A percentile compares a stretch with the other conserved stretches of the same genome.
Conservation (phyloP, 140 eudicot genomes). For the Bidens hawaiensis region DNA sequence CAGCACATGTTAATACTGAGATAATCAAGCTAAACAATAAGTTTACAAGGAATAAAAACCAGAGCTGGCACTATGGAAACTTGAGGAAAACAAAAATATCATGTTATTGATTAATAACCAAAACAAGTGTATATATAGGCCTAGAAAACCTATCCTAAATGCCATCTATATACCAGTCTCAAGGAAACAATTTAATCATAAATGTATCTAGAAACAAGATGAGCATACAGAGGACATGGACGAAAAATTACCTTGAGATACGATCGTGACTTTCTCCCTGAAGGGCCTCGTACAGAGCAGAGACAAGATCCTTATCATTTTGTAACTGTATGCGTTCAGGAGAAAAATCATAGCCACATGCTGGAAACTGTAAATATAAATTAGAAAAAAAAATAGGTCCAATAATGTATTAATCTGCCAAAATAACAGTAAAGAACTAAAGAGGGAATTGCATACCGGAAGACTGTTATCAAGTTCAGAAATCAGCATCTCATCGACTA, state of each 20-base stretch:
- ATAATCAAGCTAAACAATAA: neutral
- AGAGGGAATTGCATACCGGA: constrained; percentile 50
- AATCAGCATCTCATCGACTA: constrained; percentile 81
- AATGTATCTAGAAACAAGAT: constrained; percentile 1
- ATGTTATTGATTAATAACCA: neutral
- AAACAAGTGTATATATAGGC: neutral
- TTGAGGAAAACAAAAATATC: neutral
- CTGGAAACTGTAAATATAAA: constrained; percentile 60
- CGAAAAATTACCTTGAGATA: constrained; percentile 45
- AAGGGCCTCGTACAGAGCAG: constrained; percentile 65
- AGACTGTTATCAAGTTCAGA: constrained; percentile 76
- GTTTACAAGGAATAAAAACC: constrained; percentile 10
- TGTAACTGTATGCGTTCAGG: constrained; percentile 55
- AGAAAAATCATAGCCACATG: constrained; percentile 58
- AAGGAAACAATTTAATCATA: too few species aligned
- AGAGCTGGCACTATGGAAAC: neutral
- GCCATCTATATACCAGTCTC: too few species aligned
- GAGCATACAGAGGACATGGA: constrained; percentile 3
- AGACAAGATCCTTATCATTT: constrained; percentile 53
- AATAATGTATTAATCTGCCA: neutral
- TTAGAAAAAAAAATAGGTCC: neutral
- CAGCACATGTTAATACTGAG: neutral
- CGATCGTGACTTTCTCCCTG: constrained; percentile 61
- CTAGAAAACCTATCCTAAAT: neutral
- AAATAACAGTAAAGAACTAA: neutral